Percentiles rank a stretch among this genome's conserved stretches.
Conservation (phyloP, 2,329 filamentous ascomycete species). For the Diplocarpon rosae region DNA sequence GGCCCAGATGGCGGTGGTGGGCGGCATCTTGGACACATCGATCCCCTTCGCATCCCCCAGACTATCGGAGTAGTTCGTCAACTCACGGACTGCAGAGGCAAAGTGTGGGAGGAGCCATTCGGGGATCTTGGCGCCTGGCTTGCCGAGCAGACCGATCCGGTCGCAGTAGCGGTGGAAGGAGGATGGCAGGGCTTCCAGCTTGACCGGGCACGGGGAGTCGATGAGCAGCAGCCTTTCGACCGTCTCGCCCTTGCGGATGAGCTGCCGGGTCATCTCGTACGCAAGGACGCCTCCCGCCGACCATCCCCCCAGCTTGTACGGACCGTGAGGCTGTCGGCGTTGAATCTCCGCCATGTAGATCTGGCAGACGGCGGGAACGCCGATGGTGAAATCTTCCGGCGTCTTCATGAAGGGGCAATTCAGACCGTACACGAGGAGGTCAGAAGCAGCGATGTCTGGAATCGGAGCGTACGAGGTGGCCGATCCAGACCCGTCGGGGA, state of each 20-base stretch:
- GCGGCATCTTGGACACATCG: slow-evolving; percentile 41
- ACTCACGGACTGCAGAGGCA: slow-evolving; percentile 2
- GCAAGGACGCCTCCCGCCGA: slow-evolving; percentile 64
- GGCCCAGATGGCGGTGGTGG: slow-evolving; percentile 57
- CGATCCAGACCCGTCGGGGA: slow-evolving; percentile 38
- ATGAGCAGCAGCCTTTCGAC: slow-evolving; percentile 52
- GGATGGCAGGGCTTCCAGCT: slow-evolving; percentile 53
- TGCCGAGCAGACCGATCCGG: slow-evolving; percentile 58
- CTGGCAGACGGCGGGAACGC: slow-evolving; percentile 50
- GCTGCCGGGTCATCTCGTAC: slow-evolving; percentile 51
- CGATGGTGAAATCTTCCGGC: slow-evolving; percentile 51
- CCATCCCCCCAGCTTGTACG: slow-evolving; percentile 61
- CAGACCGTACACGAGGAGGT: slow-evolving; percentile 43
- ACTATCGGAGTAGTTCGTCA: not conserved
- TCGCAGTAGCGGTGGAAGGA: slow-evolving; percentile 49
- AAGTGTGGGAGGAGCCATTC: slow-evolving; percentile 68
- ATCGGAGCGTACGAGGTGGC: slow-evolving; percentile 20
- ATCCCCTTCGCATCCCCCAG: slow-evolving; percentile 41
- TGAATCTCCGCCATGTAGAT: slow-evolving; percentile 60
- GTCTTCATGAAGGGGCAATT: slow-evolving; percentile 63
- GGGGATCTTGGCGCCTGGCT: slow-evolving; percentile 34
- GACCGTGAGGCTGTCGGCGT: slow-evolving; percentile 55
- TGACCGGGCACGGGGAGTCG: slow-evolving; percentile 54
- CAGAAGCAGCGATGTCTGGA: slow-evolving; percentile 28
- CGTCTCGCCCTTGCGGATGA: slow-evolving; percentile 42